These are phyloP conservation scores for Tylopilus sp. DNA, from an alignment of 768 basidiomycete species.

Conservation along the genomic window DNA sequence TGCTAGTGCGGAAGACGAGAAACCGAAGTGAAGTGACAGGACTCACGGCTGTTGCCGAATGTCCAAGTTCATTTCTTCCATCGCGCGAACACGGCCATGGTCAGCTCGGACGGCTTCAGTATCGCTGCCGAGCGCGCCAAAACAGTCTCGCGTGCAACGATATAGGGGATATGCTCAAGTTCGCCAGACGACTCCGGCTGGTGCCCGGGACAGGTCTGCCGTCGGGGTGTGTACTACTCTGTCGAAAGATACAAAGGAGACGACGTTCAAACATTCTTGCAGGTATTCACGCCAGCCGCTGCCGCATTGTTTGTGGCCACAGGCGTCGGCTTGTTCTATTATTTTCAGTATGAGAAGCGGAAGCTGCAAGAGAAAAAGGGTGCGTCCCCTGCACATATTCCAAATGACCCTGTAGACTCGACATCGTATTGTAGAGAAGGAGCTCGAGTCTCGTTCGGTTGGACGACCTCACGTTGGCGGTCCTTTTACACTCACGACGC, in stretches of 20 bases:
- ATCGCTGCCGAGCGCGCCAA: background rate
- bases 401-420: background rate
- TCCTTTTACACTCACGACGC: conserved; percentile 73
- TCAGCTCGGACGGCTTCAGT: conserved; percentile 4
- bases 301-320: conserved; percentile 82
- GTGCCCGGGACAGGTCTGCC: conserved; percentile 33
- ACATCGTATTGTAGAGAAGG: conserved; percentile 52
- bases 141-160: background rate
- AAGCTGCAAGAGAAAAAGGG: conserved; percentile 74
- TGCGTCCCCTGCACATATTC: conserved; percentile 33
- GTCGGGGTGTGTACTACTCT: conserved; percentile 30
- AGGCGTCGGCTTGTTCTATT: conserved; percentile 78
- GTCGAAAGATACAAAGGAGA: background rate
- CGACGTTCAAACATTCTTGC: background rate
- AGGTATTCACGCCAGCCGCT: conserved; percentile 92
- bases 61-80: conserved; percentile 21
- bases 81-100: conserved; percentile 14
- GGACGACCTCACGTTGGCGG: conserved; percentile 91
- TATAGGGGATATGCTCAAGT: conserved; percentile 16
- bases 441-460: conserved; percentile 65
- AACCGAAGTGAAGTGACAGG: too few relatives aligned
- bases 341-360: conserved; percentile 86
- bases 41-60: conserved; percentile 10
- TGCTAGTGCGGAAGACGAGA: too few relatives aligned
- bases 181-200: conserved; percentile 20